Conservation (phyloP, 306 rosid species). For the Castanospermum australe region DNA sequence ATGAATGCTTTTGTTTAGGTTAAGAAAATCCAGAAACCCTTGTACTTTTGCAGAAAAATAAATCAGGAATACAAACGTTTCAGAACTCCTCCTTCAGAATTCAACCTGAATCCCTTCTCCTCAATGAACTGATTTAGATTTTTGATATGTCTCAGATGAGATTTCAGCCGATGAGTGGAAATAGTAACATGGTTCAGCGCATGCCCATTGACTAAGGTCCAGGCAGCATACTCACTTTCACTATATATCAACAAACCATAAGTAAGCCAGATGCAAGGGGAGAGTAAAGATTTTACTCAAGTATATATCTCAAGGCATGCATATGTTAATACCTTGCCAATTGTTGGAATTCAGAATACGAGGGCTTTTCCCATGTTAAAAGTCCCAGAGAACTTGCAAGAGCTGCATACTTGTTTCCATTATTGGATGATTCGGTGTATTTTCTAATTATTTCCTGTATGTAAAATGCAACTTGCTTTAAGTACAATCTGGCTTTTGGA, state of each 20-base stretch:
- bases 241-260: slow-evolving; percentile 18
- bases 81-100: slow-evolving; percentile 66
- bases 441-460: slow-evolving; percentile 55
- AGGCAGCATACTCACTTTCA: slow-evolving; percentile 80
- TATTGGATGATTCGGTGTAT: slow-evolving; percentile 42
- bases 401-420: slow-evolving; percentile 59
- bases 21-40: neutral
- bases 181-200: slow-evolving; percentile 71
- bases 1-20: neutral
- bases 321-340: slow-evolving; percentile 45
- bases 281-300: neutral
- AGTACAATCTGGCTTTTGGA: neutral
- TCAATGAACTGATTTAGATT: slow-evolving; percentile 58
- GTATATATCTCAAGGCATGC: neutral
- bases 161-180: slow-evolving; percentile 58
- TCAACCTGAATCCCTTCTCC: slow-evolving; percentile 53
- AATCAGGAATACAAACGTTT: slow-evolving; percentile 42
- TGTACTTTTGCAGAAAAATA: neutral
- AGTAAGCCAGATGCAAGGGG: neutral
- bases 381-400: slow-evolving; percentile 60
- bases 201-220: slow-evolving; percentile 71
- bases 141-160: slow-evolving; percentile 49
- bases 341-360: slow-evolving; percentile 54
- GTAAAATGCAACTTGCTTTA: neutral
- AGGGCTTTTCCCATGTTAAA: slow-evolving; percentile 60